These are phyloP conservation scores for Phytophthora litchii DNA, from an alignment of 352 stramenopile species.

Conservation along the genomic window DNA sequence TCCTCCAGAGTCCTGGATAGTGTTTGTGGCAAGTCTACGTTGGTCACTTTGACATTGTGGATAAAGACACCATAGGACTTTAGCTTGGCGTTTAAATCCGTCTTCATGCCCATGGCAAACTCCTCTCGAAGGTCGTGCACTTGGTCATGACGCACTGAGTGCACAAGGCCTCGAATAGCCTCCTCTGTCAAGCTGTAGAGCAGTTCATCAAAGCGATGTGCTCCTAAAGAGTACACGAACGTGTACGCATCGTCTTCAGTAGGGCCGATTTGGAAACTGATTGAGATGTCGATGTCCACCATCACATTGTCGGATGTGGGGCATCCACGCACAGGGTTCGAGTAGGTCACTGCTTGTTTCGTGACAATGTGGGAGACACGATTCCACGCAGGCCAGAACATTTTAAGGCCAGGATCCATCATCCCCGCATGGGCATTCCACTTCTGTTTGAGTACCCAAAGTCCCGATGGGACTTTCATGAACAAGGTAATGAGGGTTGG, in stretches of 20 bases:
- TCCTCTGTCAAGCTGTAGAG: slow-evolving; percentile 81
- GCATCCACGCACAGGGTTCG: slow-evolving; percentile 70
- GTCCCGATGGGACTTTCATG: slow-evolving; percentile 67
- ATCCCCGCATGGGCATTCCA: slow-evolving; percentile 84
- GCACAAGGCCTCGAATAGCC: slow-evolving; percentile 77
- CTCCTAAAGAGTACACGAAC: slow-evolving; percentile 87
- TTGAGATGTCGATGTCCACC: slow-evolving; percentile 90
- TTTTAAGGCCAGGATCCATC: slow-evolving; percentile 79
- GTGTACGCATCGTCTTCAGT: slow-evolving; percentile 76
- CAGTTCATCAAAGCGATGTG: slow-evolving; percentile 85
- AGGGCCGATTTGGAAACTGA: slow-evolving; percentile 88
- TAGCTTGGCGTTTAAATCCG: slow-evolving; percentile 80
- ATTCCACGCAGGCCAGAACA: slow-evolving; percentile 80
- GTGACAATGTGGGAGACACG: slow-evolving; percentile 89
- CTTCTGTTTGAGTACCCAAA: slow-evolving; percentile 87
- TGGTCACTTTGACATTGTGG: slow-evolving; percentile 89
- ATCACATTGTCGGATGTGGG: slow-evolving; percentile 89
- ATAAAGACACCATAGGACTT: slow-evolving; percentile 79
- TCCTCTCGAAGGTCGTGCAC: slow-evolving; percentile 84
- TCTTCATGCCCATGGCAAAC: slow-evolving; percentile 86
- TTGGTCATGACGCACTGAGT: slow-evolving; percentile 84
- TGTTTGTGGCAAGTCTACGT: slow-evolving; percentile 69
- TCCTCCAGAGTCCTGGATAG: slow-evolving; percentile 78
- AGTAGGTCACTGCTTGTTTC: slow-evolving; percentile 86
- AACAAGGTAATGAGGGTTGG: slow-evolving; percentile 53